Conservation (phyloP, 2,329 filamentous ascomycete species). For the Ascochyta viciae-villosae region DNA sequence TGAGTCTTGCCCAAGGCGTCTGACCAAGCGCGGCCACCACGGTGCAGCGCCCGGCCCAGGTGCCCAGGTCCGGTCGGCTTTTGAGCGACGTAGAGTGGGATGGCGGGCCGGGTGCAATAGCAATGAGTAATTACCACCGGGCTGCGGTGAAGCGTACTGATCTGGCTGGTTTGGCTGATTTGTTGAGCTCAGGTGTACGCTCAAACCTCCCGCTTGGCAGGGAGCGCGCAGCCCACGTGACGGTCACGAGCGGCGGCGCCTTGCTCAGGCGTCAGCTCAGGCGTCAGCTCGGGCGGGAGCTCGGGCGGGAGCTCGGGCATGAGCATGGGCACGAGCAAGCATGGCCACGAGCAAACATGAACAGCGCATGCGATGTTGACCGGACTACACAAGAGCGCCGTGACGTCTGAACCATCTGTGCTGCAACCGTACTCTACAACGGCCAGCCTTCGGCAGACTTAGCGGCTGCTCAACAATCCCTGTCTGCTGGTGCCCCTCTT, state of each 20-base stretch:
- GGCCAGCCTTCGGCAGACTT: conserved; percentile 23
- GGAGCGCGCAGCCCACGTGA: conserved; percentile 1
- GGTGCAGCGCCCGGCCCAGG: conserved; percentile 13
- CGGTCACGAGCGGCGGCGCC: neutral
- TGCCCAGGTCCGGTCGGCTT: conserved; percentile 16
- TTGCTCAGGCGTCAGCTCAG: neutral
- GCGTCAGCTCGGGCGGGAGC: too few relatives aligned
- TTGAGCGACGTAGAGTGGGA: conserved; percentile 21
- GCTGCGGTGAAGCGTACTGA: conserved; percentile 9
- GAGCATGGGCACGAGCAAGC: neutral
- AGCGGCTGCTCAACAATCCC: conserved; percentile 21
- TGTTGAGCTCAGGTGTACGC: conserved; percentile 15
- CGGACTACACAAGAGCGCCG: conserved; percentile 2
- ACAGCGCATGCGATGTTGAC: neutral
- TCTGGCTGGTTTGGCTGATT: conserved; percentile 8
- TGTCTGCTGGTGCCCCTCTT: conserved; percentile 18
- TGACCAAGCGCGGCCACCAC: conserved; percentile 8
- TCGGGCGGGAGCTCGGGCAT: too few relatives aligned
- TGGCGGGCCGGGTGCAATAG: conserved; percentile 18
- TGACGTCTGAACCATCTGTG: conserved; percentile 9
- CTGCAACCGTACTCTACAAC: conserved; percentile 11
- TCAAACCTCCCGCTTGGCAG: conserved; percentile 8
- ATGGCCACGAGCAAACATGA: neutral
- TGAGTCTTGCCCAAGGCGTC: conserved; percentile 14
- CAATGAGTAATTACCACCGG: conserved; percentile 21